phyloP scores from a whole-genome alignment of 1,139 yeast species.

The Candida gigantensis region DNA sequence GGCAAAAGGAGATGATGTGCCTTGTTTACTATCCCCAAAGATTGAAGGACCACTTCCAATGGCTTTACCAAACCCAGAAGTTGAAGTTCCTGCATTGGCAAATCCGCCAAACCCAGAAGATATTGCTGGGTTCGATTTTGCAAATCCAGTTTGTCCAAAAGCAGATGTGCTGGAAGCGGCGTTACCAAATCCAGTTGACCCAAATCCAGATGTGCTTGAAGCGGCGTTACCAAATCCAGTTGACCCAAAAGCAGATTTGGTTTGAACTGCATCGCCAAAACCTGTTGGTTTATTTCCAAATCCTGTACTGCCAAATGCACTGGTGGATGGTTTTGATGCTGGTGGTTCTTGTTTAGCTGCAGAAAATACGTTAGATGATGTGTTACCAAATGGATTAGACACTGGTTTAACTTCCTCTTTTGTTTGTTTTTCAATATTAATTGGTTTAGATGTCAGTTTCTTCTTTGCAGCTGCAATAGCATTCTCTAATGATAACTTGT shows the following conservation, averaged over 20 bases:
- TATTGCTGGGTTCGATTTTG: too few species aligned
- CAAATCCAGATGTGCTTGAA: constrained; percentile 9
- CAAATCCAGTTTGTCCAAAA: constrained; percentile 12
- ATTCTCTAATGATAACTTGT: constrained; percentile 22
- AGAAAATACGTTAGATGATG: constrained; percentile 14
- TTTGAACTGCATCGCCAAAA: too few species aligned
- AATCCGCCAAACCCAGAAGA: constrained; percentile 12
- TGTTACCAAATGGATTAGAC: constrained; percentile 17
- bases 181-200: constrained; percentile 10
- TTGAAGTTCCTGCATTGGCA: constrained; percentile 9
- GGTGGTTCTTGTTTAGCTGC: constrained; percentile 4
- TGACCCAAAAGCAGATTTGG: too few species aligned
- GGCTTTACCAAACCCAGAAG: neutral
- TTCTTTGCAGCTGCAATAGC: constrained; percentile 12
- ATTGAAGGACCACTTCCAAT: neutral
- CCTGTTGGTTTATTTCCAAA: constrained; percentile 10
- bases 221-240: constrained; percentile 11
- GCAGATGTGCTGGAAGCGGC: constrained; percentile 9
- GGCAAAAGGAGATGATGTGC: too few species aligned
- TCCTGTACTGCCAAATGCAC: constrained; percentile 10
- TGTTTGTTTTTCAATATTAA: too few species aligned
- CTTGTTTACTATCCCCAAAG: constrained; percentile 1
- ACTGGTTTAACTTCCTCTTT: neutral
- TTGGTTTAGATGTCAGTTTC: neutral
- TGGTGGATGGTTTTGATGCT: neutral